These are phyloP conservation scores for Hypoxylon subgilvum DNA, from an alignment of 495 filamentous ascomycete species.

Conservation along the genomic window DNA sequence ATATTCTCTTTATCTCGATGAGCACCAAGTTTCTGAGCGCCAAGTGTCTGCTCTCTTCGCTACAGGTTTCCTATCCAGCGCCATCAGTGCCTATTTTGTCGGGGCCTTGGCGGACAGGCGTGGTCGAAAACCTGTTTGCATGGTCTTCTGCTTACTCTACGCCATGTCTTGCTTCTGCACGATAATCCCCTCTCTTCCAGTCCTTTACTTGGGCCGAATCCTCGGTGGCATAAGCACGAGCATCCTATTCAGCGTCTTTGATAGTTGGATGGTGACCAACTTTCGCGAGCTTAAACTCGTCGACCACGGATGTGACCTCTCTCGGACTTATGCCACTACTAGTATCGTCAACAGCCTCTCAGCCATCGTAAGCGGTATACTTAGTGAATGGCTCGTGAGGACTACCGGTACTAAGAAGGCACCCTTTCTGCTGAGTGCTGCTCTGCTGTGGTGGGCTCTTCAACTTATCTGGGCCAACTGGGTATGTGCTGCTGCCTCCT, in stretches of 20 bases:
- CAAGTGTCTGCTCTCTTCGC: constrained; percentile 58
- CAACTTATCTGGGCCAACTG: constrained; percentile 52
- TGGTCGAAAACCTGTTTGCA: constrained; percentile 56
- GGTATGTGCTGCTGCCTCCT: constrained; percentile 45
- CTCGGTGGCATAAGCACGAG: constrained; percentile 62
- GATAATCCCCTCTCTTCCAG: constrained; percentile 40
- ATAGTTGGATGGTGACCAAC: constrained; percentile 66
- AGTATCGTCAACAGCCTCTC: constrained; percentile 58
- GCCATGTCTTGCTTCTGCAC: constrained; percentile 58
- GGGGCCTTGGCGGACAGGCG: constrained; percentile 57
- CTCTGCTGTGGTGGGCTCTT: constrained; percentile 47
- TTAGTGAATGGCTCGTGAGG: constrained; percentile 47
- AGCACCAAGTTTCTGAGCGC: constrained; percentile 54
- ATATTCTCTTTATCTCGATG: constrained; percentile 60
- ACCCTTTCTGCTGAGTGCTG: constrained; percentile 55
- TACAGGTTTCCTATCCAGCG: constrained; percentile 58
- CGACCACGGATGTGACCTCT: constrained; percentile 44
- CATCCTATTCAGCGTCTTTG: constrained; percentile 61
- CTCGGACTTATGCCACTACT: constrained; percentile 56
- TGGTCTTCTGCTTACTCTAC: constrained; percentile 57
- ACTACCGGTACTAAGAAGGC: constrained; percentile 54
- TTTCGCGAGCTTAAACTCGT: constrained; percentile 45
- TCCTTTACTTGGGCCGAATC: constrained; percentile 56
- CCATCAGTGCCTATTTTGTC: constrained; percentile 54
- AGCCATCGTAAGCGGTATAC: constrained; percentile 56